phyloP scores from a whole-genome alignment of 228 moss, liverwort and hornwort species.

The Sphagnum fallax region DNA sequence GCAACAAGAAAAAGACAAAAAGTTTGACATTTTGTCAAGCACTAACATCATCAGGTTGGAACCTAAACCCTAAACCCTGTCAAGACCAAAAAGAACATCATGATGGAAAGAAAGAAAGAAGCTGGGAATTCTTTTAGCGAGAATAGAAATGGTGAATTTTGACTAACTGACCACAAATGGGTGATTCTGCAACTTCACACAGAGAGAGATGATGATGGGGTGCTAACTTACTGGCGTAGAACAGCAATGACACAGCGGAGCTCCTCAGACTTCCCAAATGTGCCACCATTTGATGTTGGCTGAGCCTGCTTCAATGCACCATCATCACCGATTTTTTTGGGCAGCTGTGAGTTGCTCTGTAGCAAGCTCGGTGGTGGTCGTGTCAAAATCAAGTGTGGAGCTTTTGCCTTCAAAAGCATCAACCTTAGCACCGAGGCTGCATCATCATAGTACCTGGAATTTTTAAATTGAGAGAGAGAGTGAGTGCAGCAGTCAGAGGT shows the following conservation, averaged over 20 bases:
- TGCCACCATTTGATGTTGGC: constrained; percentile 54
- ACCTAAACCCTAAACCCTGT: too few relatives aligned
- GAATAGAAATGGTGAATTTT: too few relatives aligned
- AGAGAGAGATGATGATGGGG: too few relatives aligned
- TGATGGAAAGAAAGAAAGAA: too few relatives aligned
- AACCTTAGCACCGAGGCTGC: constrained; percentile 95
- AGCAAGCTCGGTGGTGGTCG: constrained; percentile 32
- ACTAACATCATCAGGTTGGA: too few relatives aligned
- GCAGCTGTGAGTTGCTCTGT: constrained; percentile 48
- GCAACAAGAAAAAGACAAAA: constrained; percentile 1
- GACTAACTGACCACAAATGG: too few relatives aligned
- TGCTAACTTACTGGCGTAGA: constrained; percentile 70
- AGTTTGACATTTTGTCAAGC: too few relatives aligned
- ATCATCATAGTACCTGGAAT: constrained; percentile 93
- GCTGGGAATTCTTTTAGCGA: too few relatives aligned
- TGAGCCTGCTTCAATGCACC: constrained; percentile 58
- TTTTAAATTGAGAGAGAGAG: too few relatives aligned
- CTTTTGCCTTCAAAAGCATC: constrained; percentile 88
- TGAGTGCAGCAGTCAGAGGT: too few relatives aligned
- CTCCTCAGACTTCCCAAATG: constrained; percentile 96
- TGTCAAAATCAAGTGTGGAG: constrained; percentile 72
- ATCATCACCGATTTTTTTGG: constrained; percentile 26
- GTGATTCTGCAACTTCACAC: too few relatives aligned
- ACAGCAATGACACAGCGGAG: constrained; percentile 99
- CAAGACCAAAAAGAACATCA: too few relatives aligned